Evolutionary conservation across 805 yeast species (phyloP), one percentile per base, ranked within the genome.

Genomic region (Cyberlindnera mrakii): DNA sequence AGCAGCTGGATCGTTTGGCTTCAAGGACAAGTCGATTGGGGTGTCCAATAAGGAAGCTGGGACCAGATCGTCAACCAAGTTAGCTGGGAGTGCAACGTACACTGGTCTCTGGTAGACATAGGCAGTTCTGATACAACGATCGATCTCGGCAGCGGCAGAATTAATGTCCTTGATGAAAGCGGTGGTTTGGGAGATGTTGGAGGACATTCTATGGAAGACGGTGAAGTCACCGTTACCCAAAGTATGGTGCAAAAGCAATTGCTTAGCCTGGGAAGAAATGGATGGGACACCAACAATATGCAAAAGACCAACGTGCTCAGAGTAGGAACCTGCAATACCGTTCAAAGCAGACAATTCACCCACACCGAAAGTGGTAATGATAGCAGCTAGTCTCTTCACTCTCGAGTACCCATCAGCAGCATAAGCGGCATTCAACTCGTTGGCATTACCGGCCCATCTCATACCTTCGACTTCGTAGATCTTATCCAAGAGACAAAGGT

Each of bases 371-470:
- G 96, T 86, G 62, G 95, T 86, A 58, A 85, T 72, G 40, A 86
- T 53, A 54, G 85, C 82, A 48, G 84, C 76, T 60, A 85, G 66
- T 46, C 90, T 83, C 66, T 84, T 85, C 56, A 86, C 72, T 63
- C 96, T 71, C 42, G 91, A 80, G 69, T 86, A 86, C 51, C 95
- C 96, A 65, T 86, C 96, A 37, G 93, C 89, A 41, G 95, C 85
- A 55, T 83, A 84, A 34, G 93, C 85, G 36, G 95, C 93, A 64
- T 87, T 87, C 68, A 86, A 74, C 70, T 86, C 95, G 67, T 87
- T 86, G 62, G 93, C 85, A 64, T 86, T 85, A 58, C 95, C 96
- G 40, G 86, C 89, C 96, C 95, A 86, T 70, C 84, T 75, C 66
- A 86, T 60, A 36, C 85, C 86, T 30, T 76, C 79, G 40, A 82